A percentile compares a stretch with the other conserved stretches of the same genome.
These are phyloP conservation scores for Pinus tabuliformis DNA, from an alignment of 75 land plant species.

Conservation along the genomic window DNA sequence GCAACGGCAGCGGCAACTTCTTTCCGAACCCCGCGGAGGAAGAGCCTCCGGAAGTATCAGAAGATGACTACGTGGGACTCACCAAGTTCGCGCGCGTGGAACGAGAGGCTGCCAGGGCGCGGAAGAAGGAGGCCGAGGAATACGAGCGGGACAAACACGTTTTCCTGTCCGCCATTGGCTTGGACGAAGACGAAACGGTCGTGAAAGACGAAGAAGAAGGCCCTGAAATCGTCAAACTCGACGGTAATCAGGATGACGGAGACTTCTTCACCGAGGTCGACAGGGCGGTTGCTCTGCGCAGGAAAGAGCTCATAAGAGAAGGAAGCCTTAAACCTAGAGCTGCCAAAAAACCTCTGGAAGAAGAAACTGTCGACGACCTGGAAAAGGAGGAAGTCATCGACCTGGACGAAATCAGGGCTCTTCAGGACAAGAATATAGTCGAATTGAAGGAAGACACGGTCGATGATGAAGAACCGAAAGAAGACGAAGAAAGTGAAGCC, in stretches of 20 bases:
- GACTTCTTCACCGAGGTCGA: slow-evolving; percentile 69
- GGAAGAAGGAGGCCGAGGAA: slow-evolving; percentile 57
- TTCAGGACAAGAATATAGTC: slow-evolving; percentile 29
- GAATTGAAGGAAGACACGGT: slow-evolving; percentile 17
- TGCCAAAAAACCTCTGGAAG: slow-evolving; percentile 1
- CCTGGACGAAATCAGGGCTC: slow-evolving; percentile 56
- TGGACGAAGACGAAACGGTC: slow-evolving; percentile 31
- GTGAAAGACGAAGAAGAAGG: slow-evolving; percentile 1
- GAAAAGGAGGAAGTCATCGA: slow-evolving; percentile 57
- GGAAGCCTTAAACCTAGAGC: slow-evolving; percentile 28
- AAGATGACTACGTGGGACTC: slow-evolving; percentile 64
- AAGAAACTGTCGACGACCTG: slow-evolving; percentile 39
- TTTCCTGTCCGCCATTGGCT: slow-evolving; percentile 62
- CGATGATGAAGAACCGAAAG: slow-evolving; percentile 12
- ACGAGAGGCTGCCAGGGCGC: slow-evolving; percentile 46
- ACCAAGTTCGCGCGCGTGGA: slow-evolving; percentile 55
- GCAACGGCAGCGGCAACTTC: slow-evolving; percentile 22
- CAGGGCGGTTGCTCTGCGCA: slow-evolving; percentile 61
- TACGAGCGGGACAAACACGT: slow-evolving; percentile 52
- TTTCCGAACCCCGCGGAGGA: slow-evolving; percentile 58
- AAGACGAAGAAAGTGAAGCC: background rate
- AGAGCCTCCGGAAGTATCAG: slow-evolving; percentile 81
- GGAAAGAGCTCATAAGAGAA: slow-evolving; percentile 52
- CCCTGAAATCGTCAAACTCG: background rate
- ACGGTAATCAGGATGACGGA: slow-evolving; percentile 19